Evolutionary conservation across 2,329 filamentous ascomycete genomes (phyloP).

Genomic region (Fusarium sp.): DNA sequence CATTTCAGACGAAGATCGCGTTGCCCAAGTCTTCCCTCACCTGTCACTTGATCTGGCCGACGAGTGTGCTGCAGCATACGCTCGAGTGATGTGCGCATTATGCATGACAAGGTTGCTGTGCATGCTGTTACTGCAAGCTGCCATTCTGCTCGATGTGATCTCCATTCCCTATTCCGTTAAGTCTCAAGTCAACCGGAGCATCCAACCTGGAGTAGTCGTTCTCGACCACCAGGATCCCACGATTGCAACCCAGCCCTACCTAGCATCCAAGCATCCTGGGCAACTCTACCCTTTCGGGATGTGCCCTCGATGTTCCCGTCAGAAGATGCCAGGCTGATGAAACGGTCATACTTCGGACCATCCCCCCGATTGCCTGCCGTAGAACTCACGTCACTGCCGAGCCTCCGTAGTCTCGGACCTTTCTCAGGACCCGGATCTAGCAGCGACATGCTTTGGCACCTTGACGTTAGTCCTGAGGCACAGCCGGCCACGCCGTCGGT

Average conservation of each 20-base stretch:
- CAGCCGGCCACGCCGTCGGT: conserved; percentile 41
- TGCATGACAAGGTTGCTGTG: conserved; percentile 13
- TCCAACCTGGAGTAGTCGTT: neutral
- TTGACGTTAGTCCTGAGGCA: conserved; percentile 35
- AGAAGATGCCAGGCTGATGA: conserved; percentile 18
- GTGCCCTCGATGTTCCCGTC: neutral
- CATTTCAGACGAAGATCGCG: neutral
- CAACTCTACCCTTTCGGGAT: conserved; percentile 7
- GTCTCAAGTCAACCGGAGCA: neutral
- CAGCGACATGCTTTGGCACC: conserved; percentile 24
- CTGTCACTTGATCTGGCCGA: neutral
- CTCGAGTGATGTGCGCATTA: conserved; percentile 18
- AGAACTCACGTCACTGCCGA: conserved; percentile 22
- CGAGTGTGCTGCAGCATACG: neutral
- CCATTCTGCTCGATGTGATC: conserved; percentile 6
- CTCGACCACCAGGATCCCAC: neutral
- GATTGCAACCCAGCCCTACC: neutral
- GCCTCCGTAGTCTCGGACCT: conserved; percentile 13
- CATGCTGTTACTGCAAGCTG: conserved; percentile 4
- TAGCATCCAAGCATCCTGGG: conserved; percentile 8
- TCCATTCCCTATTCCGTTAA: conserved; percentile 1
- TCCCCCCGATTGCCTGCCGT: conserved; percentile 13
- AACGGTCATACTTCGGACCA: conserved; percentile 20
- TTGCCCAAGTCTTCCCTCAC: neutral
- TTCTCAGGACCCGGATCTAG: conserved; percentile 16